A percentile compares a stretch with the other conserved stretches of the same genome.
These are phyloP conservation scores for Gamarada debralockiae DNA, from an alignment of 495 filamentous ascomycete genomes.

Conservation along the genomic window DNA sequence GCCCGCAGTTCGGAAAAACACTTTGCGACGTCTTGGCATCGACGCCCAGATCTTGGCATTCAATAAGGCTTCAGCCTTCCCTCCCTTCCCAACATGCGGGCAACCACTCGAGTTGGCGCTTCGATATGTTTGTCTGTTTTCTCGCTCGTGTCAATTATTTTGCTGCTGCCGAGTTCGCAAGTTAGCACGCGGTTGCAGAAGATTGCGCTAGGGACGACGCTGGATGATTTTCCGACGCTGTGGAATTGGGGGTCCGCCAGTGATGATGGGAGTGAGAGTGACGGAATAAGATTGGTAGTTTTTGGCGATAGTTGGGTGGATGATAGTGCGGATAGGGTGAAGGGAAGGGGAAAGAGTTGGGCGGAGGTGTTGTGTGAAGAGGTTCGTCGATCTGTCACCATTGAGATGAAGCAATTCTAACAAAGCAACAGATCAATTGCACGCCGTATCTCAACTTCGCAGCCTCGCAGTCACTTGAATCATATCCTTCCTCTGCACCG, in stretches of 20 bases:
- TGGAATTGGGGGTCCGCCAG: constrained; percentile 15
- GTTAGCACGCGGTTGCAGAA: constrained; percentile 11
- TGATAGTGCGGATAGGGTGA: constrained; percentile 2
- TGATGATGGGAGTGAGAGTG: neutral
- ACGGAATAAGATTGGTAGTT: constrained; percentile 14
- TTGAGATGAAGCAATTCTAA: constrained; percentile 10
- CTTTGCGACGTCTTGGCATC: neutral
- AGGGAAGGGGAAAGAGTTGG: constrained; percentile 23
- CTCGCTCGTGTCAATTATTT: constrained; percentile 11
- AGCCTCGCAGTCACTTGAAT: neutral
- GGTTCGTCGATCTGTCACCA: too few relatives aligned
- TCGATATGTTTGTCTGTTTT: constrained; percentile 11
- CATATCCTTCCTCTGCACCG: constrained; percentile 30
- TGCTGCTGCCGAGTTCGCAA: constrained; percentile 7
- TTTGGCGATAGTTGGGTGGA: constrained; percentile 27
- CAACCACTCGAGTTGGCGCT: constrained; percentile 10
- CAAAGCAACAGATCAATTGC: constrained; percentile 14
- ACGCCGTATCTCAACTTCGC: constrained; percentile 13
- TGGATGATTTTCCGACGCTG: constrained; percentile 8
- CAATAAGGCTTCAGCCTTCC: neutral
- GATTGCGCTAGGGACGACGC: constrained; percentile 7
- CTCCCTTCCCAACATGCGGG: constrained; percentile 5
- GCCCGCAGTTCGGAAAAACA: neutral
- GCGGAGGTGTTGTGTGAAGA: constrained; percentile 6
- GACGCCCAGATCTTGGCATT: neutral